These are phyloP conservation scores for Thyridium curvatum DNA, from an alignment of 2,329 filamentous ascomycete species.

Conservation along the genomic window DNA sequence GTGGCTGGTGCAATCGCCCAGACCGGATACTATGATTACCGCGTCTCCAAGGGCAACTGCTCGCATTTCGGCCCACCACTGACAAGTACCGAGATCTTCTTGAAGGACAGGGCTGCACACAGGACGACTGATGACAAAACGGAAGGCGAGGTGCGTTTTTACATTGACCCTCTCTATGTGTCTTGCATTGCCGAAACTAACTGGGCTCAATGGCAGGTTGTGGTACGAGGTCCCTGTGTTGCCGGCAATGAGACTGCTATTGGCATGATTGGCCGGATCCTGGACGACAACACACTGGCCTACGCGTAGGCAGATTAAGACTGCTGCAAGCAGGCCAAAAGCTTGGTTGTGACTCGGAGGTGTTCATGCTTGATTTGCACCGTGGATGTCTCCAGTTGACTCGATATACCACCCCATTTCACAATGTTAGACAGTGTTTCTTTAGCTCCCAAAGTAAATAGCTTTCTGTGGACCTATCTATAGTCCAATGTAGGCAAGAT, in stretches of 20 bases:
- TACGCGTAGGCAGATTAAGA: conserved; percentile 38
- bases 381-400: no score
- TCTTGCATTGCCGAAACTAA: conserved; percentile 10
- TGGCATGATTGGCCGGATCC: conserved; percentile 58
- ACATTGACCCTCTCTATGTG: conserved; percentile 4
- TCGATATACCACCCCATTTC: no score
- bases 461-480: no score
- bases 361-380: no score
- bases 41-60: conserved; percentile 40
- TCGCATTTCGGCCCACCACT: conserved; percentile 79
- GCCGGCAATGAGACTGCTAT: conserved; percentile 59
- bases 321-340: no score
- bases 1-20: conserved; percentile 90
- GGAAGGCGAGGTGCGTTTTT: conserved; percentile 55
- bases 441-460: no score
- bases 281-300: conserved; percentile 67
- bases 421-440: no score
- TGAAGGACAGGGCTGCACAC: conserved; percentile 55
- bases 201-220: conserved; percentile 41
- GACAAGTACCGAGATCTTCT: conserved; percentile 70
- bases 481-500: no score
- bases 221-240: conserved; percentile 68
- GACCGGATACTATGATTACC: conserved; percentile 83
- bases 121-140: conserved; percentile 58
- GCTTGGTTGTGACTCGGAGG: no score